phyloP scores from a whole-genome alignment of 2,329 filamentous ascomycete genomes.

The Zasmidium angulare region DNA sequence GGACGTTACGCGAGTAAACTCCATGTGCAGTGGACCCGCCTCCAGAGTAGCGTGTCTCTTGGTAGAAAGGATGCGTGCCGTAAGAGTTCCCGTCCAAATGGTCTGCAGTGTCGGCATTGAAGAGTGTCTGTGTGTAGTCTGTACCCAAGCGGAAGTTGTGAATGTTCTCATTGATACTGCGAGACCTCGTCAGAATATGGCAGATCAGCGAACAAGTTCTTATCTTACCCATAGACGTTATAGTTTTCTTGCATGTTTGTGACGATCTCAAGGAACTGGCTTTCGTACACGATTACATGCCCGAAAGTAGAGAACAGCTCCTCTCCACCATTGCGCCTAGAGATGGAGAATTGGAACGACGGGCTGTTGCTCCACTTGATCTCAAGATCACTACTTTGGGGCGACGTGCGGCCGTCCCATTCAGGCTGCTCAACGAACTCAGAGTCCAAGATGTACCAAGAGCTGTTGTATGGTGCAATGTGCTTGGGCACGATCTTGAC shows the following conservation, averaged over 20 bases:
- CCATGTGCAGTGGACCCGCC: constrained; percentile 26
- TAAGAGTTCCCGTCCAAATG: constrained; percentile 30
- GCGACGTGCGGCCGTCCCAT: constrained; percentile 19
- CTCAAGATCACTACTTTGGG: constrained; percentile 25
- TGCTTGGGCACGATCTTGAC: constrained; percentile 29
- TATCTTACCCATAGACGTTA: background rate
- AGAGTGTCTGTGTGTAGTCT: constrained; percentile 33
- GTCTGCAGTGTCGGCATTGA: constrained; percentile 28
- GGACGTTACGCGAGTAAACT: constrained; percentile 36
- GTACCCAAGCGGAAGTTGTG: constrained; percentile 29
- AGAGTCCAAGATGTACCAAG: constrained; percentile 22
- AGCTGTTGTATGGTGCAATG: constrained; percentile 19
- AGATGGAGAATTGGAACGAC: constrained; percentile 31
- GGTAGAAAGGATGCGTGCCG: constrained; percentile 34
- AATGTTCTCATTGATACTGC: constrained; percentile 25
- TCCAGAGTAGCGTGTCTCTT: constrained; percentile 33
- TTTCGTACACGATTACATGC: constrained; percentile 30
- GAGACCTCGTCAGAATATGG: background rate
- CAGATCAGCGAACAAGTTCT: background rate
- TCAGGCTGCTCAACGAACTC: constrained; percentile 17
- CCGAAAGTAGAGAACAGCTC: constrained; percentile 33
- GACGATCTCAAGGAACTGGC: constrained; percentile 33
- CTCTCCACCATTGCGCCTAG: constrained; percentile 23
- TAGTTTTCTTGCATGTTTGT: constrained; percentile 26
- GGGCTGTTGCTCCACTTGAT: constrained; percentile 33